phyloP scores from a whole-genome alignment of 352 stramenopile species.

The Phytophthora litchii region DNA sequence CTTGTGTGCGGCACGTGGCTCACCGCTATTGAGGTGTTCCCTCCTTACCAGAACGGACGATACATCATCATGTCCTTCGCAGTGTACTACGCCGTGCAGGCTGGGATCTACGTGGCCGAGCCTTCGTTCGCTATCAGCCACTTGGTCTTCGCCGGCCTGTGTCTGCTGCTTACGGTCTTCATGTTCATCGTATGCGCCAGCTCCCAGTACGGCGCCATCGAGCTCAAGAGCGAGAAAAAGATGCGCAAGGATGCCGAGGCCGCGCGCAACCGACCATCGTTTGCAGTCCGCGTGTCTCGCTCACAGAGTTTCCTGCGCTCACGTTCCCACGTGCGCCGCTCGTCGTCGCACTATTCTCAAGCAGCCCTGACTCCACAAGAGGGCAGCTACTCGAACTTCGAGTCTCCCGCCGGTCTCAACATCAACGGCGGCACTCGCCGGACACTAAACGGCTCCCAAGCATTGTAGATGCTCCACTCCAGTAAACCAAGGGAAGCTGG shows the following conservation, averaged over 20 bases:
- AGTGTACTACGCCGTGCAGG: slow-evolving; percentile 78
- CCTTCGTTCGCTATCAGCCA: slow-evolving; percentile 81
- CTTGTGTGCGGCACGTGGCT: slow-evolving; percentile 86
- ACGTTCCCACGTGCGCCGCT: slow-evolving; percentile 53
- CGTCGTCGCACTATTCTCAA: slow-evolving; percentile 60
- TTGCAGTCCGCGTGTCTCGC: slow-evolving; percentile 59
- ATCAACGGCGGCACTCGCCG: slow-evolving; percentile 34
- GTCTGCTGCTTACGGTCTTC: slow-evolving; percentile 66
- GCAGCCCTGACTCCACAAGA: slow-evolving; percentile 54
- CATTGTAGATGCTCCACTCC: slow-evolving; percentile 21
- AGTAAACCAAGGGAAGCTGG: slow-evolving; percentile 4
- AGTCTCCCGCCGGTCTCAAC: slow-evolving; percentile 57
- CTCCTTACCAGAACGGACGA: slow-evolving; percentile 71
- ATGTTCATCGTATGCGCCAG: slow-evolving; percentile 85
- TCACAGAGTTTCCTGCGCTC: slow-evolving; percentile 86
- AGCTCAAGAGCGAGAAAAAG: slow-evolving; percentile 89
- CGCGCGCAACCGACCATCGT: slow-evolving; percentile 51
- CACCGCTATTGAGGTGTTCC: slow-evolving; percentile 85
- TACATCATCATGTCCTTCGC: slow-evolving; percentile 78
- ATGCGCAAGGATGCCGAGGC: slow-evolving; percentile 63
- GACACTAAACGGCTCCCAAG: slow-evolving; percentile 42
- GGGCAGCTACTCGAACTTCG: slow-evolving; percentile 81
- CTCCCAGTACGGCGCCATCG: slow-evolving; percentile 80
- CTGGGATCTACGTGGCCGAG: slow-evolving; percentile 59
- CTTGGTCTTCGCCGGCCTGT: slow-evolving; percentile 76